Evolutionary conservation across 495 filamentous ascomycete genomes (phyloP).

Genomic region (Xylaria palmicola): DNA sequence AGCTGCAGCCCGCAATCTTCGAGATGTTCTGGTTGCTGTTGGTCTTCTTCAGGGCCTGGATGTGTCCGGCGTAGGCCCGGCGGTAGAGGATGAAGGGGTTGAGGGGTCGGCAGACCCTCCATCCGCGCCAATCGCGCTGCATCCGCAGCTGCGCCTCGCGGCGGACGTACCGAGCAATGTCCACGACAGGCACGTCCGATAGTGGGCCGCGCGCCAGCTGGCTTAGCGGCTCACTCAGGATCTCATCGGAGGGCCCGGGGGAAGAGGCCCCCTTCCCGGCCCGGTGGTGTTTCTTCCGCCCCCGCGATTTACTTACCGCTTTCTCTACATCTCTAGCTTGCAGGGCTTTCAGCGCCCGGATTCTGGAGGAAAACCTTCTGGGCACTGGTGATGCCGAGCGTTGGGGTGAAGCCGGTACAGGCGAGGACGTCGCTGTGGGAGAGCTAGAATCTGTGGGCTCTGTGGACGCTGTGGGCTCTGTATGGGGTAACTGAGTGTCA

Average conservation of each 20-base stretch:
- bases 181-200: not conserved
- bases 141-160: not conserved
- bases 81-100: conserved; percentile 6
- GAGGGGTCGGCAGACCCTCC: not conserved
- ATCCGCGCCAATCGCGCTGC: no score
- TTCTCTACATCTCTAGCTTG: not conserved
- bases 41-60: not conserved
- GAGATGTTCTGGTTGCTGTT: not conserved
- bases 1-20: not conserved
- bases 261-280: not conserved
- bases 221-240: not conserved
- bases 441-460: no score
- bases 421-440: not conserved
- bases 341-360: not conserved
- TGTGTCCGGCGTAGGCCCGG: not conserved
- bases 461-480: no score
- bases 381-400: not conserved
- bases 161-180: not conserved
- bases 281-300: not conserved
- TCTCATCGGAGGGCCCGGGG: not conserved
- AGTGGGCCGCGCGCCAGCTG: not conserved
- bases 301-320: not conserved
- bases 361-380: not conserved
- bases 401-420: not conserved
- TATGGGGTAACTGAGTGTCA: no score